Evolutionary conservation across 345 rosid genomes (phyloP).

Genomic region (Cochlearia excelsa): DNA sequence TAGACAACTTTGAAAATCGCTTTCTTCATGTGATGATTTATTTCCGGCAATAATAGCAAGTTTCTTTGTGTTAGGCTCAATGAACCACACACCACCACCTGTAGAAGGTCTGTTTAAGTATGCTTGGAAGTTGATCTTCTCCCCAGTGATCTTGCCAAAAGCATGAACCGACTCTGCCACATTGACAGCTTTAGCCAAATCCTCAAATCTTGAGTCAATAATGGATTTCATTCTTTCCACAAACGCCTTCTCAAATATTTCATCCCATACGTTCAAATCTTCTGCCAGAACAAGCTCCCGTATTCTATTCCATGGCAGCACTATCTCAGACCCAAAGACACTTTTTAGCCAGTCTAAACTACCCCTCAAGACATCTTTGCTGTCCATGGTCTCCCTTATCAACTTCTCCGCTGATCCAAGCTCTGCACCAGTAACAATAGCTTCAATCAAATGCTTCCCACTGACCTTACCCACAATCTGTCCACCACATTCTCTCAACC

Average conservation of each 20-base stretch:
- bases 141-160: slow-evolving; percentile 46
- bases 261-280: slow-evolving; percentile 93
- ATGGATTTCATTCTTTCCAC: slow-evolving; percentile 79
- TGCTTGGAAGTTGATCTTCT: slow-evolving; percentile 61
- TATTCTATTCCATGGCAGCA: slow-evolving; percentile 93
- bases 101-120: slow-evolving; percentile 79
- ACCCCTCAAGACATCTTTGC: slow-evolving; percentile 79
- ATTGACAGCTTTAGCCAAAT: slow-evolving; percentile 53
- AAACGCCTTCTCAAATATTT: slow-evolving; percentile 93
- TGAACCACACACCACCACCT: slow-evolving; percentile 96
- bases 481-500: slow-evolving; percentile 77
- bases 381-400: slow-evolving; percentile 75
- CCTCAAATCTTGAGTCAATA: slow-evolving; percentile 61
- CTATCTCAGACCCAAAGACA: slow-evolving; percentile 94
- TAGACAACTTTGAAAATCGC: slow-evolving; percentile 74
- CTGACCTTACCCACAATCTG: slow-evolving; percentile 59
- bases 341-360: slow-evolving; percentile 93
- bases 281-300: slow-evolving; percentile 84
- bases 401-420: slow-evolving; percentile 77
- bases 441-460: slow-evolving; percentile 64
- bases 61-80: slow-evolving; percentile 69
- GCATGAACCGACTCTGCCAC: slow-evolving; percentile 51
- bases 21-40: slow-evolving; percentile 54
- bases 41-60: slow-evolving; percentile 41
- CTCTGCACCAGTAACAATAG: slow-evolving; percentile 62